Evolutionary conservation across 2,329 filamentous ascomycete genomes (phyloP), one percentile per base, ranked within the genome.

Genomic region (Sclerotinia subarctica): DNA sequence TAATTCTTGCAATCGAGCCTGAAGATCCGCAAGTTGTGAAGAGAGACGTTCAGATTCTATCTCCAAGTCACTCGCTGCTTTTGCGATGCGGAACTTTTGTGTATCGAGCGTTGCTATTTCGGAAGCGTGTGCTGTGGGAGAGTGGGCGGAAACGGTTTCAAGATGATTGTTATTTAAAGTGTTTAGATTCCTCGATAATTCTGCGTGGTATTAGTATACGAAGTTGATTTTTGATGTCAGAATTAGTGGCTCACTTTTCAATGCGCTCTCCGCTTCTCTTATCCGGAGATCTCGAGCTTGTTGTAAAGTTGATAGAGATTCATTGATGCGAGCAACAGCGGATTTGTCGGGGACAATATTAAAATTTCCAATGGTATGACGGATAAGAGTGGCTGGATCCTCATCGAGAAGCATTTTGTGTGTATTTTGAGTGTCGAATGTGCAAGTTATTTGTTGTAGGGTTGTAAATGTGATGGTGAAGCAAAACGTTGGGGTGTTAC

Each of bases 1-100:
- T 56, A 98, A 81, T 78, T 96, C 93, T 59, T 91, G 89, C 74
- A 97, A 81, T 13, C 90, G 85, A 54, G 88, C 88, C 70, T 88
- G 87, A 68, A 97, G 81, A 75, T 94, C 87, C 19, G 89, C 90
- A 7, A 93, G 81, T 78, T 96, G 92, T 7, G 88, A 86, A 68
- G 91, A 88, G 57, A 98, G 82, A n/a, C 94, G 85, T 82, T 98
- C 94, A n/a, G 91, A 91, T 81, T 99, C 95, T 76, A 94, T 93
- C 81, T 97, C 94, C 8, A 95, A 83, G 78, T 98, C 94, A 1
- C 87, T 90, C 0, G 92, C 93, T 21, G 91, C 88, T 80, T 98
- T 98, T n/a, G 94, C 94, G 68, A 93, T 90, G 73, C 93, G 90
- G 81, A 98, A 98, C 77, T 97, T 97, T 74, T 94, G 89, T 1